Percentiles rank a stretch among this genome's conserved stretches.
phyloP scores from a whole-genome alignment of 2,329 filamentous ascomycete species.

The Xylariaceae sp. region DNA sequence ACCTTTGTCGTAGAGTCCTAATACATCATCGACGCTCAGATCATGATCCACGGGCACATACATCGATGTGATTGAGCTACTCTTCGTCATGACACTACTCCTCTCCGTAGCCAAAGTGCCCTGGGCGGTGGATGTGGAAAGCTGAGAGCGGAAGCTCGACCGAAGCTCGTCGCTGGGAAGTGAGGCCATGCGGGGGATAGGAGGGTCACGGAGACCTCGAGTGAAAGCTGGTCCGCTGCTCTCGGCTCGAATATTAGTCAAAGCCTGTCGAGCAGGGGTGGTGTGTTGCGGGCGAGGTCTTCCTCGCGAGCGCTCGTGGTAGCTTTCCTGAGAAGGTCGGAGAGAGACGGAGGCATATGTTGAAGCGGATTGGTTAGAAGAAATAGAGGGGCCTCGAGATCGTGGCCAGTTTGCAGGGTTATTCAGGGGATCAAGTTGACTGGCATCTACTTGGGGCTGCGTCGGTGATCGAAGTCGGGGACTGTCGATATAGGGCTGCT shows the following conservation, averaged over 20 bases:
- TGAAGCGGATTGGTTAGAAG: slow-evolving; percentile 44
- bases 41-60: slow-evolving; percentile 43
- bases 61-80: slow-evolving; percentile 68
- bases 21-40: slow-evolving; percentile 63
- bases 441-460: slow-evolving; percentile 23
- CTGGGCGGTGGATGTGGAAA: slow-evolving; percentile 50
- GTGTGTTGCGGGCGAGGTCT: slow-evolving; percentile 6
- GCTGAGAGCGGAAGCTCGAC: slow-evolving; percentile 54
- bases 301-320: slow-evolving; percentile 25
- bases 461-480: slow-evolving; percentile 30
- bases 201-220: slow-evolving; percentile 23
- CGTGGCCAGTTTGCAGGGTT: slow-evolving; percentile 37
- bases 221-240: slow-evolving; percentile 34
- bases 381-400: slow-evolving; percentile 43
- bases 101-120: slow-evolving; percentile 71
- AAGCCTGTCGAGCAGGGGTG: slow-evolving; percentile 18
- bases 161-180: slow-evolving; percentile 49
- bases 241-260: slow-evolving; percentile 33
- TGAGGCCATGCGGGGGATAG: slow-evolving; percentile 41
- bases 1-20: slow-evolving; percentile 65
- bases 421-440: slow-evolving; percentile 18
- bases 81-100: slow-evolving; percentile 76
- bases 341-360: slow-evolving; percentile 42
- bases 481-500: slow-evolving; percentile 37
- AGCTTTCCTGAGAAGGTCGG: slow-evolving; percentile 39